phyloP scores from a whole-genome alignment of 345 rosid genomes.

The Clarkia xantiana region DNA sequence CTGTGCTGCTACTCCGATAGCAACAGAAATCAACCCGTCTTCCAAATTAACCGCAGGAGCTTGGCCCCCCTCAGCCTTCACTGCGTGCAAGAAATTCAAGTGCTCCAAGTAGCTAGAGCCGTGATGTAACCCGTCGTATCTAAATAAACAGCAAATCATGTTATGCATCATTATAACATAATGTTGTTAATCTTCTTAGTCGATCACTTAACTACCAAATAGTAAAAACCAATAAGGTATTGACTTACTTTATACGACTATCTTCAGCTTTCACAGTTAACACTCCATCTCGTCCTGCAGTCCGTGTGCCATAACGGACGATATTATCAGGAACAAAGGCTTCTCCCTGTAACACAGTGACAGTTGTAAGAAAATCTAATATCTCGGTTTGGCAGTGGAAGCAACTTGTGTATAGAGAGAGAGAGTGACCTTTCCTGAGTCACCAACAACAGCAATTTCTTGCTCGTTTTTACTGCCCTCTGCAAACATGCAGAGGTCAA shows the following conservation, averaged over 20 bases:
- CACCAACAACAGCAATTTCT: conserved; percentile 73
- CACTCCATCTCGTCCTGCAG: conserved; percentile 56
- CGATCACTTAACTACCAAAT: too few relatives aligned
- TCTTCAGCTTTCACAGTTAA: conserved; percentile 52
- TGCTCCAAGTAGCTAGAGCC: conserved; percentile 96
- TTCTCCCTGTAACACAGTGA: conserved; percentile 45
- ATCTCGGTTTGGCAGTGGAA: not conserved
- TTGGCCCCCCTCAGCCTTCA: conserved; percentile 30
- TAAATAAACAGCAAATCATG: conserved; percentile 12
- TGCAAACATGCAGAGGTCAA: conserved; percentile 96
- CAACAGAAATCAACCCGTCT: conserved; percentile 86
- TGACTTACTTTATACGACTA: conserved; percentile 45
- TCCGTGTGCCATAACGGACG: conserved; percentile 52
- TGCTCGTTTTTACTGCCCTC: conserved; percentile 96
- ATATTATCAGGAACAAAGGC: conserved; percentile 82
- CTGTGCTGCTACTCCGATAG: conserved; percentile 96
- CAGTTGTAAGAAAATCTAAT: not conserved
- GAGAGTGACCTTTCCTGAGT: conserved; percentile 50
- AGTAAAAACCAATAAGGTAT: not conserved
- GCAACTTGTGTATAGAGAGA: not conserved
- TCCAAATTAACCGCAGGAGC: conserved; percentile 59
- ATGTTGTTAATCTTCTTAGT: too few relatives aligned
- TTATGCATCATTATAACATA: too few relatives aligned
- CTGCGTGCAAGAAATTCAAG: conserved; percentile 51
- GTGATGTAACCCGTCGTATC: conserved; percentile 84